phyloP scores from a whole-genome alignment of 1,284 basidiomycete species.

The Sporisorium scitamineum region DNA sequence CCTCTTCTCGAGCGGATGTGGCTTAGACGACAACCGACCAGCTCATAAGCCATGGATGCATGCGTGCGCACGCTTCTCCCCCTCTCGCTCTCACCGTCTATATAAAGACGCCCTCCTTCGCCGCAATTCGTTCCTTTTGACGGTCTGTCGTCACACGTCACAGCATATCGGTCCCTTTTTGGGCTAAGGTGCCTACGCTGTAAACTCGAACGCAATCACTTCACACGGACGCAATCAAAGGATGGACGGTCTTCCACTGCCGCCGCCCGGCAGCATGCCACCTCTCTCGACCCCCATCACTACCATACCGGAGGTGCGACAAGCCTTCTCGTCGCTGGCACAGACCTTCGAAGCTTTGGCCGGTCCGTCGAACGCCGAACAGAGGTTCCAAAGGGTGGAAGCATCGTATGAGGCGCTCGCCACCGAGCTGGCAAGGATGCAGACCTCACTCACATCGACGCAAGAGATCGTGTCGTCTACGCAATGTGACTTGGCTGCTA shows the following conservation, averaged over 20 bases:
- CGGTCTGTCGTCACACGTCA: constrained; percentile 2
- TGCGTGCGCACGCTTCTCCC: background rate
- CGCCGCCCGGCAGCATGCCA: background rate
- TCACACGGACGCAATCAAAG: no score
- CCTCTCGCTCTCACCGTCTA: background rate
- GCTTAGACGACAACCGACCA: background rate
- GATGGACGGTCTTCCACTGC: background rate
- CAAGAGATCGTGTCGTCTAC: constrained; percentile 7
- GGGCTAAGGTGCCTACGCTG: background rate
- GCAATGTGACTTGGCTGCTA: background rate
- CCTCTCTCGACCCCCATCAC: background rate
- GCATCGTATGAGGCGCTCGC: background rate
- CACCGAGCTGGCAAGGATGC: background rate
- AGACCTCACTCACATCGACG: background rate
- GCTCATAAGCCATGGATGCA: background rate
- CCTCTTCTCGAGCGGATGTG: background rate
- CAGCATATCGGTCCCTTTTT: background rate
- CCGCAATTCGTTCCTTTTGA: background rate
- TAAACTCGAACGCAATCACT: background rate
- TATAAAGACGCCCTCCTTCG: background rate
- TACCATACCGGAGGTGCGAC: constrained; percentile 1
- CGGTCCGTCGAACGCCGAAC: background rate
- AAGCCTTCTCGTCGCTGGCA: background rate
- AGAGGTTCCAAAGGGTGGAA: constrained; percentile 7
- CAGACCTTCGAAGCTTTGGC: background rate